Percentiles rank a stretch among this genome's conserved stretches.
phyloP scores from a whole-genome alignment of 2,329 filamentous ascomycete genomes.

The Diaporthe humulicola region DNA sequence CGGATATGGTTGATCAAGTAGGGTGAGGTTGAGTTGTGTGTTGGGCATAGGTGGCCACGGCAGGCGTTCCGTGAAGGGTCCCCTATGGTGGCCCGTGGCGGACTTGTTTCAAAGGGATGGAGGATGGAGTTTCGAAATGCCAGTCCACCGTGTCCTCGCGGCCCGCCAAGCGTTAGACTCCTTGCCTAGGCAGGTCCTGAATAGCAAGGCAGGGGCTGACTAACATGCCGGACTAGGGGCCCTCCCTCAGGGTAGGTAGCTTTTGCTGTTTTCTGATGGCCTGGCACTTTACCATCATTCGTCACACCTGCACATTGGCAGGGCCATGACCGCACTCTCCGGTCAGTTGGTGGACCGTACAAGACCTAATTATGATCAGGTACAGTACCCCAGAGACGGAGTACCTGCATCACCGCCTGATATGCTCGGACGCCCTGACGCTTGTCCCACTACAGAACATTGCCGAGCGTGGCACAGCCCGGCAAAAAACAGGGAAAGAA shows the following conservation, averaged over 20 bases:
- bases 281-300: not conserved
- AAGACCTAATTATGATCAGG: not conserved
- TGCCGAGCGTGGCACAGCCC: slow-evolving; percentile 9
- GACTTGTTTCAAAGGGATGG: slow-evolving; percentile 33
- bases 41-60: slow-evolving; percentile 29
- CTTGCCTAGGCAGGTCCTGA: slow-evolving; percentile 1
- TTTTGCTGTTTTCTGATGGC: not conserved
- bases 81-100: slow-evolving; percentile 26
- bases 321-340: not conserved
- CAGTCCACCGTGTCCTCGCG: slow-evolving; percentile 28
- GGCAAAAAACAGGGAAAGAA: not conserved
- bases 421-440: not conserved
- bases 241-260: no score
- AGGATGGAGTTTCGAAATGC: slow-evolving; percentile 30
- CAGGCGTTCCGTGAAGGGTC: slow-evolving; percentile 30
- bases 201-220: slow-evolving; percentile 17
- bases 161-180: slow-evolving; percentile 14
- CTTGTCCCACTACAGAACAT: slow-evolving; percentile 15
- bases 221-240: not conserved
- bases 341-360: not conserved
- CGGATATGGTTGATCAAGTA: not conserved
- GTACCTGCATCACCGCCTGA: not conserved
- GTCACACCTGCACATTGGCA: no score
- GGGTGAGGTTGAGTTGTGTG: slow-evolving; percentile 2
- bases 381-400: not conserved